These are phyloP conservation scores for Colletotrichum lindemuthianum DNA, from an alignment of 2,329 filamentous ascomycete species.

Conservation along the genomic window DNA sequence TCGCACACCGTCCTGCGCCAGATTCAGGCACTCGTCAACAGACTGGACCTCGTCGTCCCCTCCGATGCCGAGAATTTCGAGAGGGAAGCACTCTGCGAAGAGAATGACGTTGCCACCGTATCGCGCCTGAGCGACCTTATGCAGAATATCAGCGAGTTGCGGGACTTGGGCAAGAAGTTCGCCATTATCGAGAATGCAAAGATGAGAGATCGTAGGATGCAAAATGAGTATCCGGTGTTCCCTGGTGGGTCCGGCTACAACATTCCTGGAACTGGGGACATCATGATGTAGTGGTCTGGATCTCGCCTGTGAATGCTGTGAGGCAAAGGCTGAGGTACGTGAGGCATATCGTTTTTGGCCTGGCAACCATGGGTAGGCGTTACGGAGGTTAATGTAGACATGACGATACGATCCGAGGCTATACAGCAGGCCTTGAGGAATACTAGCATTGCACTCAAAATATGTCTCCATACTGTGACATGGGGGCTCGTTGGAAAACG, in stretches of 20 bases:
- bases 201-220: conserved; percentile 30
- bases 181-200: conserved; percentile 62
- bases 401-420: conserved; percentile 21
- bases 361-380: conserved; percentile 27
- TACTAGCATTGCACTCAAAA: background rate
- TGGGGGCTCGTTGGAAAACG: too few relatives aligned
- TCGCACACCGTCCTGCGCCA: conserved; percentile 84
- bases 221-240: conserved; percentile 12
- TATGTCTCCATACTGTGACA: too few relatives aligned
- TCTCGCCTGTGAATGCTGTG: too few relatives aligned
- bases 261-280: conserved; percentile 39
- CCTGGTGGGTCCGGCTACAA: conserved; percentile 36
- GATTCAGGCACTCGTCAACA: conserved; percentile 85
- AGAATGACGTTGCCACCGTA: conserved; percentile 85
- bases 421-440: conserved; percentile 3
- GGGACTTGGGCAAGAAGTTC: conserved; percentile 81
- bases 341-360: background rate
- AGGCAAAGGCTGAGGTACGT: background rate
- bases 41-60: conserved; percentile 84
- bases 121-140: conserved; percentile 80
- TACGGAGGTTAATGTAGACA: conserved; percentile 23
- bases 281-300: conserved; percentile 37
- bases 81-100: conserved; percentile 77
- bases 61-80: conserved; percentile 72
- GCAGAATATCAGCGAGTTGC: conserved; percentile 74